A percentile compares a stretch with the other conserved stretches of the same genome.
These are phyloP conservation scores for Fusarium clavum DNA, from an alignment of 2,329 filamentous ascomycete species.

Conservation along the genomic window DNA sequence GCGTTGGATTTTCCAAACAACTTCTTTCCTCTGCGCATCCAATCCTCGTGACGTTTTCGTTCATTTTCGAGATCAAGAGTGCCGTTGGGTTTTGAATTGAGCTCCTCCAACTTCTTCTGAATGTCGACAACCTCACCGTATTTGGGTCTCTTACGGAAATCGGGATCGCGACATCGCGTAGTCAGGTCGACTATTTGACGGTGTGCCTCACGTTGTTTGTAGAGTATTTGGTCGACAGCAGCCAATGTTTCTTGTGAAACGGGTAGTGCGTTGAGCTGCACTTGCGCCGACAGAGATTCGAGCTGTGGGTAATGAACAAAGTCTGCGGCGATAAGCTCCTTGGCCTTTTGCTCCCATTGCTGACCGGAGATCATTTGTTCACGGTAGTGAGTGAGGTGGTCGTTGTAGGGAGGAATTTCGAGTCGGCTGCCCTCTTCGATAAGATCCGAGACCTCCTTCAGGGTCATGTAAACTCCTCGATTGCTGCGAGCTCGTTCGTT, in stretches of 20 bases:
- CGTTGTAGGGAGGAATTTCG: conserved; percentile 82
- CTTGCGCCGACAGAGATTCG: conserved; percentile 89
- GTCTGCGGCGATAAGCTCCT: conserved; percentile 92
- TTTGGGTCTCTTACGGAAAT: conserved; percentile 82
- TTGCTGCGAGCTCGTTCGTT: conserved; percentile 78
- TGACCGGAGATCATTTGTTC: conserved; percentile 82
- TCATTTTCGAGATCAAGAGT: conserved; percentile 95
- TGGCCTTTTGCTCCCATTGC: conserved; percentile 92
- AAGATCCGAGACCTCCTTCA: conserved; percentile 82
- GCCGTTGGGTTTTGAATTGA: conserved; percentile 92
- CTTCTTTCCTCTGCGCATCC: conserved; percentile 99
- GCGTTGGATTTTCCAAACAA: conserved; percentile 98
- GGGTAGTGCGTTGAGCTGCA: conserved; percentile 74
- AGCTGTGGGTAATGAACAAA: conserved; percentile 93
- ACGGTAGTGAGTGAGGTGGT: conserved; percentile 79
- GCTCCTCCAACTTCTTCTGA: conserved; percentile 84
- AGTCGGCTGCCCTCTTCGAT: conserved; percentile 82
- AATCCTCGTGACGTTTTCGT: conserved; percentile 95
- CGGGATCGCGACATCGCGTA: conserved; percentile 78
- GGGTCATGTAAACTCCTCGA: conserved; percentile 73
- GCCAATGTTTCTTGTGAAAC: conserved; percentile 84
- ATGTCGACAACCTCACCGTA: conserved; percentile 93
- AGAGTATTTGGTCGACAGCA: conserved; percentile 89
- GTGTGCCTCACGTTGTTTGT: conserved; percentile 95
- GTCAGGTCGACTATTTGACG: conserved; percentile 86